These are phyloP conservation scores for Alternaria sp. DNA, from an alignment of 2,329 filamentous ascomycete species.

Conservation along the genomic window DNA sequence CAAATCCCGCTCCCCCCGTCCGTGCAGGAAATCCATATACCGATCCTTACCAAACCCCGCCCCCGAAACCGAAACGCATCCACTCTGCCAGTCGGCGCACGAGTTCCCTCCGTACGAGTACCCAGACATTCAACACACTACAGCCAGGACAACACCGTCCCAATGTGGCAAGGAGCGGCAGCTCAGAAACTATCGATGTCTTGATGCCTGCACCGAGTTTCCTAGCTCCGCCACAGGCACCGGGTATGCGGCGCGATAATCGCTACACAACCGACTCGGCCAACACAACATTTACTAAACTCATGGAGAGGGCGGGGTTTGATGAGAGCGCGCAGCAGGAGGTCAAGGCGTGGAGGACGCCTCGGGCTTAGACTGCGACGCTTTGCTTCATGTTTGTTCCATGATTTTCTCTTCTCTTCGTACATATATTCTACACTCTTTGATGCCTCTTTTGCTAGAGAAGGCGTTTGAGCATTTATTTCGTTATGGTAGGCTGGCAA, in stretches of 20 bases:
- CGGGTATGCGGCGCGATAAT: constrained; percentile 40
- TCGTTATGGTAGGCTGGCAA: neutral
- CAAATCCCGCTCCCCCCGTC: constrained; percentile 32
- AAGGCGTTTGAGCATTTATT: constrained; percentile 16
- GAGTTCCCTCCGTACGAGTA: constrained; percentile 23
- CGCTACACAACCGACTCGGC: constrained; percentile 41
- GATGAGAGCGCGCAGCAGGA: constrained; percentile 40
- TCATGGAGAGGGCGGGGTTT: constrained; percentile 55
- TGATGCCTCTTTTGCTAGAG: constrained; percentile 3
- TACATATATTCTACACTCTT: neutral
- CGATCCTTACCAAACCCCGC: constrained; percentile 46
- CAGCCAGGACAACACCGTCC: constrained; percentile 8
- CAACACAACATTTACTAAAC: constrained; percentile 52
- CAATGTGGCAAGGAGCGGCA: constrained; percentile 35
- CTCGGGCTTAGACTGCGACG: constrained; percentile 8
- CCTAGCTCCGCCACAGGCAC: constrained; percentile 42
- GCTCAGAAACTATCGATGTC: constrained; percentile 56
- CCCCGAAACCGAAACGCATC: constrained; percentile 34
- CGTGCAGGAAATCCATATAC: constrained; percentile 35
- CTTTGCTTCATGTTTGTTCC: neutral
- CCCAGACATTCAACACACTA: constrained; percentile 10
- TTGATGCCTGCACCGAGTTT: constrained; percentile 52
- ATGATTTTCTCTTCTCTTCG: neutral
- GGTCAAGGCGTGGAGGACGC: constrained; percentile 38
- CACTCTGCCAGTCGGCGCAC: constrained; percentile 27